Evolutionary conservation across 495 filamentous ascomycete genomes (phyloP), one percentile per base, ranked within the genome.

Genomic region (Neurospora africana): DNA sequence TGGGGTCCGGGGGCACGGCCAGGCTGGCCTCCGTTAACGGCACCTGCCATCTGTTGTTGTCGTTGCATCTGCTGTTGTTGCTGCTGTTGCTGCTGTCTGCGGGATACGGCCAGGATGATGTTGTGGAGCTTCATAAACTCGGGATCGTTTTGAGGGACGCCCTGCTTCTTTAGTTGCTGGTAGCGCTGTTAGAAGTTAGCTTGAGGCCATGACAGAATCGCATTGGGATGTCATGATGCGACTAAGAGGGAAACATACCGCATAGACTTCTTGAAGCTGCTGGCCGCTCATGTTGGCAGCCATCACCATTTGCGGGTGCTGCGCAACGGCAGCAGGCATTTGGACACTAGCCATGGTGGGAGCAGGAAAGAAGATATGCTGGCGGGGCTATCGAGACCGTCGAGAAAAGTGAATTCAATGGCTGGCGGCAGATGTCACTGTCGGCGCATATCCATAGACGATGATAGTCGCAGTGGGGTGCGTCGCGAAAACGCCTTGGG

Each of bases 281-380:
- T 88, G 85, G 72, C 84, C 85, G 39, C 85, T 90, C 74, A 89
- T 78, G 74, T 87, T 86, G 39, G 84, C 78, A 44, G 89, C 84
- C 75, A 90, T 77, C 65, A 81, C 78, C 72, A 85, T 84, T 75
- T 87, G 90, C 38, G 82, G 81, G 77, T 88, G 84, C 80, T 90
- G 88, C 78, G 27, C 53, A 65, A 89, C 83, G 71, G 86, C 86
- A 61, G 91, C 87, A 69, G 89, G 84, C 73, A 88, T 83, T 82
- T 95, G 92, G 75, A 92, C 87, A 43, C 91, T 93, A 78, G 93
- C 89, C 92, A 96, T 96, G 72, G 69, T 86, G 82, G 76, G 72
- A 75, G 74, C 68, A 41, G 73, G 37, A 70, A 75, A 39, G 37
- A 23, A 44, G 38, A 15, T 47, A 4, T 47, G 37, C 23, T 61